These are phyloP conservation scores for Quercus aquifolioides DNA, from an alignment of 306 rosid species.

Conservation along the genomic window DNA sequence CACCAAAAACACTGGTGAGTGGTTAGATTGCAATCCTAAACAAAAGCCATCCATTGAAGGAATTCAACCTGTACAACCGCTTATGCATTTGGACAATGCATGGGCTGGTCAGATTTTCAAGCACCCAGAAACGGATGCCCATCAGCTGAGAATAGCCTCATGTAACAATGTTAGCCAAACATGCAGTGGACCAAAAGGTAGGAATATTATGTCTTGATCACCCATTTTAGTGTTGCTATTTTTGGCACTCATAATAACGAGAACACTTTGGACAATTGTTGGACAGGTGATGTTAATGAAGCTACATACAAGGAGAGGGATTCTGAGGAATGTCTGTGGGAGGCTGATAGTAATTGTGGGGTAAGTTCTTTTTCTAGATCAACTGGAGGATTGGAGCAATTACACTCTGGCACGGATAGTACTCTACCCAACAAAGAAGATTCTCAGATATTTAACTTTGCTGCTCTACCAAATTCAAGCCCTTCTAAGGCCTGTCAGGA, in stretches of 20 bases:
- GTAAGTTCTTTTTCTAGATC: conserved; percentile 27
- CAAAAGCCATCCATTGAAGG: conserved; percentile 22
- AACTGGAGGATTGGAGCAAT: conserved; percentile 28
- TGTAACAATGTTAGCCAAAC: conserved; percentile 18
- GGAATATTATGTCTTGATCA: not conserved
- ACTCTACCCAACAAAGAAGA: conserved; percentile 19
- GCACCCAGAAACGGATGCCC: conserved; percentile 29
- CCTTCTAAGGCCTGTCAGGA: conserved; percentile 17
- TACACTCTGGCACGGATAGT: conserved; percentile 5
- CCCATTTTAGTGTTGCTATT: not conserved
- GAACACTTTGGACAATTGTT: conserved; percentile 12
- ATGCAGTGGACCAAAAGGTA: conserved; percentile 40
- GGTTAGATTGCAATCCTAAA: conserved; percentile 35
- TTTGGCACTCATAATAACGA: conserved; percentile 7
- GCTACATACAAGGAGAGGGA: conserved; percentile 26
- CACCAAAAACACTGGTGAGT: conserved; percentile 22
- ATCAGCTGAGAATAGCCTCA: conserved; percentile 27
- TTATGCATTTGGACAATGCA: conserved; percentile 22
- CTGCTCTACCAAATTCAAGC: conserved; percentile 20
- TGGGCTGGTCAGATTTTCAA: conserved; percentile 37
- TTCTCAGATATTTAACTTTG: conserved; percentile 17
- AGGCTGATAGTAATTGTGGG: conserved; percentile 22
- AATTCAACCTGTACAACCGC: conserved; percentile 29
- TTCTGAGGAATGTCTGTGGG: conserved; percentile 27
- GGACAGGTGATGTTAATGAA: conserved; percentile 37